phyloP scores from a whole-genome alignment of 495 filamentous ascomycete species.

The Ramalina peruviana region DNA sequence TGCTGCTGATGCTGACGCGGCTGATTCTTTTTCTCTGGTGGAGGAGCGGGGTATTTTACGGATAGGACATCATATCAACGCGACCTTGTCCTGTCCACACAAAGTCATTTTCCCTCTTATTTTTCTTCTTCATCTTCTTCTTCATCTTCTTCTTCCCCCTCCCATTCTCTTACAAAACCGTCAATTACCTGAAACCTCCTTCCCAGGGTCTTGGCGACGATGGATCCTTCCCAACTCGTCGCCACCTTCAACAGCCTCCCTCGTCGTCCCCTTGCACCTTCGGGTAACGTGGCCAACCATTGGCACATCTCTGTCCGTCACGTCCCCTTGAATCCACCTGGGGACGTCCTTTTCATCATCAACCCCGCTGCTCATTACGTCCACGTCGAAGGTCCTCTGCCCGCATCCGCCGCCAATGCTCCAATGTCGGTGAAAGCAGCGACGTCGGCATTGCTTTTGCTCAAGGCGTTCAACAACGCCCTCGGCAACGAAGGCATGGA shows the following conservation, averaged over 20 bases:
- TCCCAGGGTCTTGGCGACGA: too few species aligned
- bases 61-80: too few species aligned
- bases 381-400: slow-evolving; percentile 10
- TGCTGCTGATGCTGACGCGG: too few species aligned
- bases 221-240: slow-evolving; percentile 4
- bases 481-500: background rate
- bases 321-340: slow-evolving; percentile 5
- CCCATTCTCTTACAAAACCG: too few species aligned
- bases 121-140: too few species aligned
- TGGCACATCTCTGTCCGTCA: slow-evolving; percentile 12
- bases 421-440: background rate
- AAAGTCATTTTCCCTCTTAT: too few species aligned
- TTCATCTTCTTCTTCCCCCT: too few species aligned
- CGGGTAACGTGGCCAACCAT: slow-evolving; percentile 6
- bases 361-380: slow-evolving; percentile 5
- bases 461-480: slow-evolving; percentile 3
- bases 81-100: too few species aligned
- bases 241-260: slow-evolving; percentile 5
- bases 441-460: background rate
- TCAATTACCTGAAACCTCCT: too few species aligned
- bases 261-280: slow-evolving; percentile 1
- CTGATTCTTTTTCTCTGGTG: too few species aligned
- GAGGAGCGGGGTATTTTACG: too few species aligned
- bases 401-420: background rate
- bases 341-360: slow-evolving; percentile 10